Evolutionary conservation across 1,139 yeast genomes (phyloP).

Genomic region (Zygosaccharomyces pseudobailii): DNA sequence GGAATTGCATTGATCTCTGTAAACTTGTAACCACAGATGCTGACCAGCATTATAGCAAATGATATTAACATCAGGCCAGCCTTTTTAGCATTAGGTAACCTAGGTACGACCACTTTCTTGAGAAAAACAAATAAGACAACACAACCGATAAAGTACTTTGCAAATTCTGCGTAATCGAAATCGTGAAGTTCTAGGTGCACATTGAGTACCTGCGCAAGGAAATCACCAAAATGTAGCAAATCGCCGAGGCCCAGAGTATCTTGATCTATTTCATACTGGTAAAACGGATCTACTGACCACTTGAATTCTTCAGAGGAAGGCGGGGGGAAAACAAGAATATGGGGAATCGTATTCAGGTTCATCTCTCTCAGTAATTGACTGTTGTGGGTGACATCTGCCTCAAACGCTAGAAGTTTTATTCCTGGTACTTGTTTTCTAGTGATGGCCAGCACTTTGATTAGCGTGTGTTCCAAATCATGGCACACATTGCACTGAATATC

Average conservation of each 20-base stretch:
- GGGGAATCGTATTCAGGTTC: conserved; percentile 51
- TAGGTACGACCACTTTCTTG: conserved; percentile 43
- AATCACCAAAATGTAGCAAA: conserved; percentile 48
- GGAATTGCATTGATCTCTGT: conserved; percentile 57
- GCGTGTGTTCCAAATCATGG: conserved; percentile 38
- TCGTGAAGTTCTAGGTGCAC: conserved; percentile 42
- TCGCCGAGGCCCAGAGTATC: conserved; percentile 25
- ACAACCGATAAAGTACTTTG: conserved; percentile 44
- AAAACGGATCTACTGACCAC: conserved; percentile 33
- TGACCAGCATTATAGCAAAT: conserved; percentile 41
- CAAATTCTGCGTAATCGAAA: conserved; percentile 42
- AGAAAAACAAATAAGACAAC: conserved; percentile 44
- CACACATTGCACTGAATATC: conserved; percentile 43
- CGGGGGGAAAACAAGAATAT: conserved; percentile 62
- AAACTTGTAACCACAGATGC: conserved; percentile 60
- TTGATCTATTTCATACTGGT: conserved; percentile 32
- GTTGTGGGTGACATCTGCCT: conserved; percentile 47
- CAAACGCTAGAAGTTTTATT: conserved; percentile 42
- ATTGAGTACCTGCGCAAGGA: conserved; percentile 44
- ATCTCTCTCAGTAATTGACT: conserved; percentile 40
- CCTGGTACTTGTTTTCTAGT: conserved; percentile 43
- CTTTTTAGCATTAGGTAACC: conserved; percentile 34
- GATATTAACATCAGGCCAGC: conserved; percentile 38
- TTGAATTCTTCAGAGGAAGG: conserved; percentile 24
- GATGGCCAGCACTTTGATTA: conserved; percentile 40